These are phyloP conservation scores for Earliella scabrosa DNA, from an alignment of 1,284 basidiomycete genomes.

Conservation along the genomic window DNA sequence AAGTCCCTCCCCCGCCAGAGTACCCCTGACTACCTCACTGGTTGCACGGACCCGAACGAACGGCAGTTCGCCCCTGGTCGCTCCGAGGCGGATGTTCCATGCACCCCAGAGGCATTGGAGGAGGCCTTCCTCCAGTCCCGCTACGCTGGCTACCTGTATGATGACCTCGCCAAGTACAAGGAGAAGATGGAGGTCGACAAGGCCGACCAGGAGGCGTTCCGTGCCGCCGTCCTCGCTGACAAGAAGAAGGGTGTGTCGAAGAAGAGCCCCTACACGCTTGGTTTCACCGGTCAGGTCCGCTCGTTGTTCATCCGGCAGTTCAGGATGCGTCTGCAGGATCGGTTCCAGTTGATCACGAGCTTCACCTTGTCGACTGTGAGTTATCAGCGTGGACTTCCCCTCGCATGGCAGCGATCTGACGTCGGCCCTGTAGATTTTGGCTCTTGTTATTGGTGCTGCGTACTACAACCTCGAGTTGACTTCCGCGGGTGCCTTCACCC, in stretches of 20 bases:
- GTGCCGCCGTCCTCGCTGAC: slow-evolving; percentile 73
- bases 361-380: slow-evolving; percentile 59
- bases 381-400: slow-evolving; percentile 9
- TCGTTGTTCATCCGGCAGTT: slow-evolving; percentile 80
- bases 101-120: slow-evolving; percentile 75
- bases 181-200: slow-evolving; percentile 65
- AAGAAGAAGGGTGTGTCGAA: slow-evolving; percentile 85
- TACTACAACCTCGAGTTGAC: slow-evolving; percentile 77
- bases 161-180: slow-evolving; percentile 68
- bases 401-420: slow-evolving; percentile 2
- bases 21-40: slow-evolving; percentile 78
- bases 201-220: slow-evolving; percentile 76
- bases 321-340: slow-evolving; percentile 80
- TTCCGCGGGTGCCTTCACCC: slow-evolving; percentile 84
- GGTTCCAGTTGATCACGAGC: slow-evolving; percentile 80
- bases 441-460: slow-evolving; percentile 78
- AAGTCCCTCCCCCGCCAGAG: slow-evolving; percentile 75
- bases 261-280: slow-evolving; percentile 88
- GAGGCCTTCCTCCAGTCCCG: slow-evolving; percentile 65
- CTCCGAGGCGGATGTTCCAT: slow-evolving; percentile 69
- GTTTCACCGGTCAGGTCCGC: slow-evolving; percentile 75
- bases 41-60: slow-evolving; percentile 85
- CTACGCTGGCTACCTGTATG: slow-evolving; percentile 51
- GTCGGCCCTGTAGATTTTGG: slow-evolving; percentile 46
- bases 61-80: slow-evolving; percentile 81